phyloP scores from a whole-genome alignment of 78 protist genomes.

The Acrasis kona region DNA sequence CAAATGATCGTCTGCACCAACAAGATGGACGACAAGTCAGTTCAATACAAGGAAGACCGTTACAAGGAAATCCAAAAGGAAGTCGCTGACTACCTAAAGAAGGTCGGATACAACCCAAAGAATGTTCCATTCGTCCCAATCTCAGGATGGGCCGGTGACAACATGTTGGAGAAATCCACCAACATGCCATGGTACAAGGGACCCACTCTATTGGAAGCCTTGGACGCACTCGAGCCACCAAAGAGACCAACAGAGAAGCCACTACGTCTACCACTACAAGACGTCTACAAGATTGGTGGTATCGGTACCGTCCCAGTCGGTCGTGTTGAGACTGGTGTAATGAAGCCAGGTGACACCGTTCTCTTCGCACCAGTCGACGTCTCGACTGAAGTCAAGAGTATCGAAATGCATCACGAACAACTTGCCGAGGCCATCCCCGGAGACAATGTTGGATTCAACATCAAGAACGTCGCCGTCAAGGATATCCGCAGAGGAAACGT shows the following conservation, averaged over 20 bases:
- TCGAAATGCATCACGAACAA: constrained; percentile 95
- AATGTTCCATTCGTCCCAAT: constrained; percentile 82
- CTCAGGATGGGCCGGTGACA: constrained; percentile 62
- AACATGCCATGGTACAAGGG: constrained; percentile 75
- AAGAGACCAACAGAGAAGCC: neutral
- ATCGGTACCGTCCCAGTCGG: constrained; percentile 96
- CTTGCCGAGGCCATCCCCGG: constrained; percentile 84
- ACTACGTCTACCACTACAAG: neutral
- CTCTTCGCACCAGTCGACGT: constrained; percentile 84
- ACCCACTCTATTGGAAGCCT: neutral
- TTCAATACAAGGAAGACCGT: neutral
- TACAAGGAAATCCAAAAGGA: constrained; percentile 68
- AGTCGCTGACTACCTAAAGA: constrained; percentile 75
- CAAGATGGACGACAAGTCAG: constrained; percentile 7
- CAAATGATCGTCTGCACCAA: constrained; percentile 40
- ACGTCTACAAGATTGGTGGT: constrained; percentile 90
- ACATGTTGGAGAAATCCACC: constrained; percentile 83
- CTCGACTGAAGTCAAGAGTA: constrained; percentile 83
- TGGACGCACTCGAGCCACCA: constrained; percentile 79
- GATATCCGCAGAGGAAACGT: constrained; percentile 91
- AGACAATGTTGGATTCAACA: constrained; percentile 96
- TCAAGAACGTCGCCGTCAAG: constrained; percentile 85
- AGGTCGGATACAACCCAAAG: constrained; percentile 76
- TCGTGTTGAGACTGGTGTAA: constrained; percentile 93
- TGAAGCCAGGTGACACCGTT: constrained; percentile 82